phyloP scores from a whole-genome alignment of 1,139 yeast species.

The Wickerhamomyces sp. region DNA sequence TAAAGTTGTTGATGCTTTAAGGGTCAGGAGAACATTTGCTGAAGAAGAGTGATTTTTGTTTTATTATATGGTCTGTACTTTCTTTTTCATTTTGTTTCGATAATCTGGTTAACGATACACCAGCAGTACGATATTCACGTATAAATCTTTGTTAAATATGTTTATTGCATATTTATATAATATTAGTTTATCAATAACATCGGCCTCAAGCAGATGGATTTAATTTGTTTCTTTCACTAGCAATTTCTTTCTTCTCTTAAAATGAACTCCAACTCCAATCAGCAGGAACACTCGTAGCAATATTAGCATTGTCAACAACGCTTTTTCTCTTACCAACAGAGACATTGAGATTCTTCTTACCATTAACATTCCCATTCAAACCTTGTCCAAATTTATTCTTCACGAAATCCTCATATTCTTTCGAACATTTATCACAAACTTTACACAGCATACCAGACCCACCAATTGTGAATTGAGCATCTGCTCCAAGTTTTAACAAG shows the following conservation, averaged over 20 bases:
- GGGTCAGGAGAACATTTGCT: slow-evolving; percentile 21
- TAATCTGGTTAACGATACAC: too few species aligned
- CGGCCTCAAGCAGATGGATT: neutral
- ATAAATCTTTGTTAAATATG: too few species aligned
- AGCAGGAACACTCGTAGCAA: slow-evolving; percentile 21
- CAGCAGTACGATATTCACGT: too few species aligned
- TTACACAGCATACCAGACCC: slow-evolving; percentile 69
- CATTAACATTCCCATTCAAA: slow-evolving; percentile 10
- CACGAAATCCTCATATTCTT: slow-evolving; percentile 53
- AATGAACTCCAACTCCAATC: slow-evolving; percentile 27
- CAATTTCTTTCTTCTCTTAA: neutral
- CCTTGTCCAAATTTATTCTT: slow-evolving; percentile 29
- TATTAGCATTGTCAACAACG: slow-evolving; percentile 1
- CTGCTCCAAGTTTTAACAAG: slow-evolving; percentile 50
- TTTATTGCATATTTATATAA: too few species aligned
- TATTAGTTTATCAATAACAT: too few species aligned
- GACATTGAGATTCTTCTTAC: slow-evolving; percentile 2
- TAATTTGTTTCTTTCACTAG: neutral
- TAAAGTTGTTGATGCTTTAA: slow-evolving; percentile 22
- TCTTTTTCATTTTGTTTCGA: too few species aligned
- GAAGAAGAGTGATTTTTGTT: slow-evolving; percentile 1
- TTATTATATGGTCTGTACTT: too few species aligned
- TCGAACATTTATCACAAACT: slow-evolving; percentile 74
- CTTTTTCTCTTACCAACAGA: slow-evolving; percentile 4
- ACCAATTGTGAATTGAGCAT: slow-evolving; percentile 73